These are phyloP conservation scores for Poa pratensis DNA, from an alignment of 176 grass and related monocot species.

Conservation along the genomic window DNA sequence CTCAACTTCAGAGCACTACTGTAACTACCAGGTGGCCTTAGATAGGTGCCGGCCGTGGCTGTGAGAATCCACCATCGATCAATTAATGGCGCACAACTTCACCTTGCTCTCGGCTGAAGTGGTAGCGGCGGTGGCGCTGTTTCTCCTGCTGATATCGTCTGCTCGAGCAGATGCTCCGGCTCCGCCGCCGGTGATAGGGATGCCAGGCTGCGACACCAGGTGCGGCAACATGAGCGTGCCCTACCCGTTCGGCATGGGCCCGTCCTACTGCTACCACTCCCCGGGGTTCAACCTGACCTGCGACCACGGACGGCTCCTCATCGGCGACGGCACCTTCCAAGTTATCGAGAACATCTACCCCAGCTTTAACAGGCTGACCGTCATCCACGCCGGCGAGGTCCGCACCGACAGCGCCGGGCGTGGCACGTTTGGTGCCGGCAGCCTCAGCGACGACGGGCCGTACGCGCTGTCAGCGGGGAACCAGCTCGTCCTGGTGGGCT, in stretches of 20 bases:
- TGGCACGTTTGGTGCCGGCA: background rate
- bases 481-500: background rate
- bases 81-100: no score
- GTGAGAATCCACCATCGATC: no score
- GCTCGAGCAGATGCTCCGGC: background rate
- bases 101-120: no score
- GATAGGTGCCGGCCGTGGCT: no score
- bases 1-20: no score
- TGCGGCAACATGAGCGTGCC: background rate
- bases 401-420: background rate
- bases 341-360: no score
- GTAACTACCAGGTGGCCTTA: no score
- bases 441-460: background rate
- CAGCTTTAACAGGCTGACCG: no score
- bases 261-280: background rate
- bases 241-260: background rate
- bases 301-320: background rate
- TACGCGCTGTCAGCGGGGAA: background rate
- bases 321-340: background rate
- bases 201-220: background rate
- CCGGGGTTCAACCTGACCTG: background rate
- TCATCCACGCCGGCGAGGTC: background rate
- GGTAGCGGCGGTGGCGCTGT: no score
- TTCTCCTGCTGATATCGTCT: background rate
- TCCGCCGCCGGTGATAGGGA: background rate